phyloP scores from a whole-genome alignment of 2,329 filamentous ascomycete genomes.

The Cladosporium sp. region DNA sequence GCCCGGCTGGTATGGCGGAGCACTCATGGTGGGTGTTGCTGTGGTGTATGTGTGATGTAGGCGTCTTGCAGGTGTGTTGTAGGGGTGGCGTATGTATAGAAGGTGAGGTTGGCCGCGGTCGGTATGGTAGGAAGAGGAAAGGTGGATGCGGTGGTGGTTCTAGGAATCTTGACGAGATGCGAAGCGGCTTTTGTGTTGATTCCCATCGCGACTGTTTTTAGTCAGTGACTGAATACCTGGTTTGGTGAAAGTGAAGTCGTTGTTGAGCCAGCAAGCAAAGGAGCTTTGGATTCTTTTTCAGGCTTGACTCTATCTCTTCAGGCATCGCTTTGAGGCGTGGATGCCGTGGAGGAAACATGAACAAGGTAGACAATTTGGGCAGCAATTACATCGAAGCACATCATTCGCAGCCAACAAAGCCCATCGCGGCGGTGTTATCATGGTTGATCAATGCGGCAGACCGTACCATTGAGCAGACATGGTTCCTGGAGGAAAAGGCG shows the following conservation, averaged over 20 bases:
- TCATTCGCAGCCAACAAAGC: neutral
- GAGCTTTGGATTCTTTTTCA: neutral
- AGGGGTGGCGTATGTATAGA: neutral
- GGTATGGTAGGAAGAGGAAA: neutral
- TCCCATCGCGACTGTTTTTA: neutral
- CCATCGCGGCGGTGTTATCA: neutral
- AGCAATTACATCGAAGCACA: neutral
- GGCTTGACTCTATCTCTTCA: neutral
- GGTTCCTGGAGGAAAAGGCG: neutral
- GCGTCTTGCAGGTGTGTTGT: neutral
- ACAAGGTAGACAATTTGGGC: neutral
- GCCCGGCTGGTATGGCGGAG: neutral
- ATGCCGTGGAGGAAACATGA: neutral
- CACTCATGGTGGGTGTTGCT: neutral
- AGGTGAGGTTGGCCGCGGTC: neutral
- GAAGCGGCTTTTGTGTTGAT: neutral
- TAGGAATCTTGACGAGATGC: neutral
- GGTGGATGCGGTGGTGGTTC: neutral
- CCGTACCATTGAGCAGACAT: neutral
- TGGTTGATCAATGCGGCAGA: neutral
- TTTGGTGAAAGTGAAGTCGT: neutral
- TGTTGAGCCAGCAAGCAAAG: neutral
- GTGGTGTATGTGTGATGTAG: neutral
- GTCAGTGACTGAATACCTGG: neutral
- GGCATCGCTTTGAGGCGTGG: neutral